Base-by-base conservation (phyloP, 306 rosid genomes). In the Rosa rugosa region DNA sequence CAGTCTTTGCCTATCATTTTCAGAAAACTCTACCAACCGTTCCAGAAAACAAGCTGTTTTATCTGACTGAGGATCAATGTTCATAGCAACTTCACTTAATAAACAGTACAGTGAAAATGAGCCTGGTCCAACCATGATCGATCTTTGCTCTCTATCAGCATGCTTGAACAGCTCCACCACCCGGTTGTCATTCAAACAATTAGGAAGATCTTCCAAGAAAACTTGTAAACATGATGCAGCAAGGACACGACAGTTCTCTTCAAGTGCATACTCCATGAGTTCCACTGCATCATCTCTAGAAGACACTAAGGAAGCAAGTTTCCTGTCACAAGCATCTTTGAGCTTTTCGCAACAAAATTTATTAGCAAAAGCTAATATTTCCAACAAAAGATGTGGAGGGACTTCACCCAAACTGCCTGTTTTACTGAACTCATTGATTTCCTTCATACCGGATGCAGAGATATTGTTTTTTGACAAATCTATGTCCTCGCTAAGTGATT, bases 201-300 rank as follows among this genome's bases (percentile, higher is more conserved):
- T 79, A 36, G 92, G 96, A 73, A 94, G 90, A 75, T 94, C 92
- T 16, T 91, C 85, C 74, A 94, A 85, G 83, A 94, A 85, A 34
- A 87, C 82, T 87, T 94, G 98, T 84, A 94, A 85, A 79, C 98
- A 91, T 14, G 98, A 83, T 9, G 91, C 92, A 22, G 94, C 95
- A 71, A 94, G 95, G 76, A 87, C 89, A 47, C 74, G 79, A 44
- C 97, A 87, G 63, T 86, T 85, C 81, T 94, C 91, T 78, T 85
- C 96, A 56, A 94, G 87, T 53, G 96, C 96, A 84, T 75, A 90
- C 59, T 89, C 96, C 85, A 94, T 87, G 85, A 94, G 92, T 66
- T 91, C 97, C 73, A 91, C 83, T 5, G 96, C 98, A 84, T 90
- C 98, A 49, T 94, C 96, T 79, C 79, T 87, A 56, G 92, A 84